These are phyloP conservation scores for Yamadazyma taylorii DNA, from an alignment of 1,139 yeast species.

Conservation along the genomic window DNA sequence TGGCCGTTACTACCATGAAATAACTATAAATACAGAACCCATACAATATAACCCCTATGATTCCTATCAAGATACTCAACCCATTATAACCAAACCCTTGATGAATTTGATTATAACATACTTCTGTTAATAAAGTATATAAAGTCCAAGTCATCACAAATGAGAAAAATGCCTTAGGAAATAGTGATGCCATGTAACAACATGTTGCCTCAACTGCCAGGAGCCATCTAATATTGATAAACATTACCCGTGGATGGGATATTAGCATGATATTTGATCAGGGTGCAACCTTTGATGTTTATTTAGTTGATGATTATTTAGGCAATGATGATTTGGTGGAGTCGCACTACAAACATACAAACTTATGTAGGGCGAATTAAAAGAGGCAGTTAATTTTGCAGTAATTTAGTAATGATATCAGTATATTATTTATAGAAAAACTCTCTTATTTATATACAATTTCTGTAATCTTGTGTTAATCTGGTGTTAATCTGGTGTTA, in stretches of 20 bases:
- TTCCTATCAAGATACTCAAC: slow-evolving; percentile 15
- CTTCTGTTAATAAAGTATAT: slow-evolving; percentile 34
- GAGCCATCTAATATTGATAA: slow-evolving; percentile 18
- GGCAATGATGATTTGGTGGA: background rate
- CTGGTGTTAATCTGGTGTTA: too few species aligned
- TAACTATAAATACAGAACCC: slow-evolving; percentile 43
- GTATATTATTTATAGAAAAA: too few species aligned
- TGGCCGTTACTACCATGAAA: slow-evolving; percentile 51
- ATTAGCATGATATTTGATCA: slow-evolving; percentile 19
- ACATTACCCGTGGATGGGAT: slow-evolving; percentile 23
- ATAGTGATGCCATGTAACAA: slow-evolving; percentile 48
- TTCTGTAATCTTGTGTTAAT: too few species aligned
- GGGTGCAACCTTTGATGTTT: too few species aligned
- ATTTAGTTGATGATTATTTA: background rate
- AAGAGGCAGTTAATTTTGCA: too few species aligned
- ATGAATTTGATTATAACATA: slow-evolving; percentile 19
- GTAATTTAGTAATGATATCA: too few species aligned
- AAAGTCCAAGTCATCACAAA: slow-evolving; percentile 58
- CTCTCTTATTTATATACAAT: too few species aligned
- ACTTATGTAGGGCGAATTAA: too few species aligned
- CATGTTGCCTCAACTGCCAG: slow-evolving; percentile 29
- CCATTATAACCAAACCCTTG: slow-evolving; percentile 11
- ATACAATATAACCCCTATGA: slow-evolving; percentile 22
- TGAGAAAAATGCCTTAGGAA: slow-evolving; percentile 62
- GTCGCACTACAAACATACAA: too few species aligned